Base-by-base conservation (phyloP, 805 yeast genomes). In the Candida koratica region DNA sequence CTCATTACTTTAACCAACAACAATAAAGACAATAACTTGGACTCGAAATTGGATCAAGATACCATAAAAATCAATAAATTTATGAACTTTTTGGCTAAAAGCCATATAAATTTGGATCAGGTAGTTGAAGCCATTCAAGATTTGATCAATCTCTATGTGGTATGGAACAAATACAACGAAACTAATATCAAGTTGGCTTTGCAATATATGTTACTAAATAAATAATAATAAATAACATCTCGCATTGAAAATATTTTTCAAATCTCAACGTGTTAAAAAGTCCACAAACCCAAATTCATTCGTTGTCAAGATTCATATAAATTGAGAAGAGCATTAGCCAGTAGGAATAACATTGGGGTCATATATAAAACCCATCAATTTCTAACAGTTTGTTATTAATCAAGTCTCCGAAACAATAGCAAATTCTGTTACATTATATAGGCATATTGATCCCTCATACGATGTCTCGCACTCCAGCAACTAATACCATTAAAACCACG, bases 81-180 rank as follows among this genome's bases (percentile, higher is more conserved):
- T 38, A 73, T 79, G 51, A 64, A 67, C 17, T 87, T 84, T 54
- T 59, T 90, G 44, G 90, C 89, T 3, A 71, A 74, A 37, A 79
- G 88, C 6, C 85, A 84, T 44, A 73, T 90, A 3, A 84, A 89
- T 51, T 58, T 88, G 23, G 84, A 78, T 36, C 84, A 84, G 51
- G 78, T 86, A 5, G 77, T 83, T 28, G 90, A 84, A 41, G 81
- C 88, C 9, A 78, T 88, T 18, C 97, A 90, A 55, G 96, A 88
- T 47, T 61, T 88, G 51, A 71, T 90, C 27, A 77, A 84, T 3
- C 58, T 89, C 3, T 90, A 89, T 54, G 89, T 86, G 32, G 72
- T 77, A 5, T 89, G 97, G 96, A 87, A 84, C 45, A 56, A 75
- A n/a, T 88, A 84, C 51, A 86, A 84, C 49, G 96, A 85, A 53